Percentiles rank a stretch among this genome's conserved stretches.
Evolutionary conservation across 257 asterid genomes (phyloP).

Genomic region (Solanum megistacrolobum): DNA sequence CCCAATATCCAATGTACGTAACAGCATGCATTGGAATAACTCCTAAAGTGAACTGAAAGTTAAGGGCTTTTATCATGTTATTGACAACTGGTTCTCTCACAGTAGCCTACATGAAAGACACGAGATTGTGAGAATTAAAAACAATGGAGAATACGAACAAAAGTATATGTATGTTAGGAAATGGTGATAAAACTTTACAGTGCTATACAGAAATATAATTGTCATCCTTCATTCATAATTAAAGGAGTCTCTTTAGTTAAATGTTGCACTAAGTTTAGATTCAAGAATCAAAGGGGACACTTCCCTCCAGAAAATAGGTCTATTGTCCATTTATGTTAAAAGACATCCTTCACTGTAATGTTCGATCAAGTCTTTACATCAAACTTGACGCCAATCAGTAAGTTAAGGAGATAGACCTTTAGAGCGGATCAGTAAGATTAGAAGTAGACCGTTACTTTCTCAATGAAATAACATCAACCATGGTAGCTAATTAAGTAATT

Average conservation of each 20-base stretch:
- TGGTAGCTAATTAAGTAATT: not conserved
- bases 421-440: not conserved
- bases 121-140: not conserved
- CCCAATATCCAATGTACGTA: conserved; percentile 91
- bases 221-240: not conserved
- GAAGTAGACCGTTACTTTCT: not conserved
- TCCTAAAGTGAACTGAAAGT: conserved; percentile 81
- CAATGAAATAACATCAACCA: not conserved
- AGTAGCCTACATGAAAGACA: conserved; percentile 52
- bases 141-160: too few relatives aligned
- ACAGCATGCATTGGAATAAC: conserved; percentile 82
- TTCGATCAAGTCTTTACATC: not conserved
- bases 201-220: too few relatives aligned
- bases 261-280: not conserved
- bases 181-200: too few relatives aligned
- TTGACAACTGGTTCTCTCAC: conserved; percentile 68
- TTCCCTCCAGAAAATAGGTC: not conserved
- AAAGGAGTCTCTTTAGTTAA: not conserved
- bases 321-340: not conserved
- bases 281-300: not conserved
- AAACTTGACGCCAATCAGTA: not conserved
- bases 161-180: too few relatives aligned
- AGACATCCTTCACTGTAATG: not conserved
- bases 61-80: conserved; percentile 86
- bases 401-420: not conserved